These are phyloP conservation scores for Phytopythium litorale DNA, from an alignment of 352 stramenopile species.

Conservation along the genomic window DNA sequence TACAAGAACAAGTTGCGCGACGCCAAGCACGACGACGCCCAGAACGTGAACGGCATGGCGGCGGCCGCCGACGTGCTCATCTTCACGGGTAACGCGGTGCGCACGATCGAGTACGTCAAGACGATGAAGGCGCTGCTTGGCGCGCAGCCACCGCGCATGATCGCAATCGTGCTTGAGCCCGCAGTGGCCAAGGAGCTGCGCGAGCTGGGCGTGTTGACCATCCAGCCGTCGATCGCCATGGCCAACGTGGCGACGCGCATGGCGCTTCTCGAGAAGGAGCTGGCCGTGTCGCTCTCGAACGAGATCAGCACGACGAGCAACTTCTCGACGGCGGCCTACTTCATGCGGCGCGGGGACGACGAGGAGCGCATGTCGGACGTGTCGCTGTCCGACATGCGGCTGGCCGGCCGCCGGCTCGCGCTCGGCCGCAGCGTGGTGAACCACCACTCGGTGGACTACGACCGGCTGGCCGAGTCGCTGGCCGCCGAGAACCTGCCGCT, in stretches of 20 bases:
- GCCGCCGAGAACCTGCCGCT: constrained; percentile 37
- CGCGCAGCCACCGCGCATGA: constrained; percentile 43
- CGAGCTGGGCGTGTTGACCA: constrained; percentile 46
- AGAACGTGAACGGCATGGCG: constrained; percentile 32
- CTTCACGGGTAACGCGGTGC: constrained; percentile 48
- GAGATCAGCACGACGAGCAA: constrained; percentile 45
- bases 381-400: constrained; percentile 37
- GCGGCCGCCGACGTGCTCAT: constrained; percentile 50
- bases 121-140: constrained; percentile 39
- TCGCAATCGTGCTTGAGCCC: constrained; percentile 44
- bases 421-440: constrained; percentile 55
- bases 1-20: constrained; percentile 64
- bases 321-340: constrained; percentile 51
- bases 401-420: constrained; percentile 29
- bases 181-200: constrained; percentile 34
- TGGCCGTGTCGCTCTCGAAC: constrained; percentile 31
- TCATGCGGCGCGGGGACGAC: constrained; percentile 32
- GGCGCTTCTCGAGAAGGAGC: constrained; percentile 45
- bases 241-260: constrained; percentile 64
- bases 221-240: constrained; percentile 58
- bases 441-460: constrained; percentile 62
- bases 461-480: constrained; percentile 33
- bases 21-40: constrained; percentile 9
- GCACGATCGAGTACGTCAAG: constrained; percentile 44
- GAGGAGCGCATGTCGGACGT: constrained; percentile 26